A percentile compares a stretch with the other conserved stretches of the same genome.
Conservation (phyloP, 495 filamentous ascomycete genomes). For the Astrothelium subdiscretum region DNA sequence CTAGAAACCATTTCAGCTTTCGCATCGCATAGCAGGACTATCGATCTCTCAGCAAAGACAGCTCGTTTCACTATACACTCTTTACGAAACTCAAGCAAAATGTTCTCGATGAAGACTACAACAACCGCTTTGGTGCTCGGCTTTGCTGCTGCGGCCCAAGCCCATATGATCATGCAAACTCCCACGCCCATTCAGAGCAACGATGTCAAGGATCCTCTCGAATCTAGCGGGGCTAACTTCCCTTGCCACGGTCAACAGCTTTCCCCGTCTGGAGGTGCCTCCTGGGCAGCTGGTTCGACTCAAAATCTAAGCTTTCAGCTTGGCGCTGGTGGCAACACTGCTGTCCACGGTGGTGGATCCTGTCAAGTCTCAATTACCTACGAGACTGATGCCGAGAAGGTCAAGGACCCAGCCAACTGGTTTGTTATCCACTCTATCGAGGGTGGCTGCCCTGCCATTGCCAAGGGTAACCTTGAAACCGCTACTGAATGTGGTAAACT, state of each 20-base stretch:
- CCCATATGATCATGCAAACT: conserved; percentile 55
- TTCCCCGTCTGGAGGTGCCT: conserved; percentile 28
- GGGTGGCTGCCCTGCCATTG: conserved; percentile 61
- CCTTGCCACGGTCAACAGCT: conserved; percentile 54
- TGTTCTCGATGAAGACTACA: conserved; percentile 22
- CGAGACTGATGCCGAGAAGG: conserved; percentile 46
- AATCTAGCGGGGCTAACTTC: conserved; percentile 50
- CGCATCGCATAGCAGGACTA: conserved; percentile 21
- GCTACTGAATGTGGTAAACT: background rate
- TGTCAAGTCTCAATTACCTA: conserved; percentile 80
- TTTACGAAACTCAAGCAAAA: conserved; percentile 12
- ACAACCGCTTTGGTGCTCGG: conserved; percentile 36
- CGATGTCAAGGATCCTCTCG: conserved; percentile 45
- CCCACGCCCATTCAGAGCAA: conserved; percentile 7
- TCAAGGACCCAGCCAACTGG: conserved; percentile 42
- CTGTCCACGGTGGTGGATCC: conserved; percentile 74
- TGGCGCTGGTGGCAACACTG: conserved; percentile 25
- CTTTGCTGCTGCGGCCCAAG: conserved; percentile 36
- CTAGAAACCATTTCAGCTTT: background rate
- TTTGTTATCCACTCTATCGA: conserved; percentile 75
- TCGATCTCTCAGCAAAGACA: conserved; percentile 16
- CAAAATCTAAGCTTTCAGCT: conserved; percentile 46
- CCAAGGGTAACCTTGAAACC: conserved; percentile 33
- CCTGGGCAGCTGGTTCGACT: conserved; percentile 40
- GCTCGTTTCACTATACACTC: conserved; percentile 6